phyloP scores from a whole-genome alignment of 139 green algal genomes.

The Micromonas commoda region DNA sequence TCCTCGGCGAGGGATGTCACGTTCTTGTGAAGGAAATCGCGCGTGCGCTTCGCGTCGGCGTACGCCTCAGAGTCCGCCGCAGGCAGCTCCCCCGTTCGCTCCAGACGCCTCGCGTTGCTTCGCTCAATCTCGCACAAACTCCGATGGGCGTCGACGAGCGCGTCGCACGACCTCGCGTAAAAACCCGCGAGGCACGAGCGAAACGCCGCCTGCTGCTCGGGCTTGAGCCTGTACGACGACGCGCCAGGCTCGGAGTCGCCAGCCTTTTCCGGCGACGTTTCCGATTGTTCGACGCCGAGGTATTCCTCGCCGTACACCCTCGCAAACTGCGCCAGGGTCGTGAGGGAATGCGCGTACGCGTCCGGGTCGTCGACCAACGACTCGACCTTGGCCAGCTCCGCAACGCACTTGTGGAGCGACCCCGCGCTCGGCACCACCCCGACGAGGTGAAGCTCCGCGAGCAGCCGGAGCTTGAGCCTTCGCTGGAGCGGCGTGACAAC shows the following conservation, averaged over 20 bases:
- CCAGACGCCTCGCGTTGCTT: not conserved
- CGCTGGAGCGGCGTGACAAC: conserved; percentile 34
- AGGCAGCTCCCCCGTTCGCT: not conserved
- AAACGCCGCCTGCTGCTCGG: conserved; percentile 9
- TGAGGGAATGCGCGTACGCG: conserved; percentile 40
- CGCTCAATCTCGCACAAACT: not conserved
- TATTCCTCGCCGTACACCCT: conserved; percentile 14
- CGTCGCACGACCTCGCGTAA: not conserved
- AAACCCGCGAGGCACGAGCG: not conserved
- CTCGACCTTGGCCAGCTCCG: conserved; percentile 35
- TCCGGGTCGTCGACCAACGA: conserved; percentile 3
- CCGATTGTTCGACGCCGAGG: not conserved
- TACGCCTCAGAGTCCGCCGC: not conserved
- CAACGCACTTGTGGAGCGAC: conserved; percentile 54
- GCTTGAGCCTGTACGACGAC: not conserved
- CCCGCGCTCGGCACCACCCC: conserved; percentile 53
- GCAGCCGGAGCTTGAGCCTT: conserved; percentile 64
- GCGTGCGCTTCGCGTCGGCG: not conserved
- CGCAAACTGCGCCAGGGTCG: conserved; percentile 38
- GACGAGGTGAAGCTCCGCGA: conserved; percentile 69
- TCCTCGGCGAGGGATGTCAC: not conserved
- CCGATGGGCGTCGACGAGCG: not conserved
- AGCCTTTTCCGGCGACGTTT: not conserved
- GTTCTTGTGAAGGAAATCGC: not conserved
- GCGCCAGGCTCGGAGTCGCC: no score